Conservation (phyloP, 1,284 basidiomycete genomes). For the Ustilago esculenta region DNA sequence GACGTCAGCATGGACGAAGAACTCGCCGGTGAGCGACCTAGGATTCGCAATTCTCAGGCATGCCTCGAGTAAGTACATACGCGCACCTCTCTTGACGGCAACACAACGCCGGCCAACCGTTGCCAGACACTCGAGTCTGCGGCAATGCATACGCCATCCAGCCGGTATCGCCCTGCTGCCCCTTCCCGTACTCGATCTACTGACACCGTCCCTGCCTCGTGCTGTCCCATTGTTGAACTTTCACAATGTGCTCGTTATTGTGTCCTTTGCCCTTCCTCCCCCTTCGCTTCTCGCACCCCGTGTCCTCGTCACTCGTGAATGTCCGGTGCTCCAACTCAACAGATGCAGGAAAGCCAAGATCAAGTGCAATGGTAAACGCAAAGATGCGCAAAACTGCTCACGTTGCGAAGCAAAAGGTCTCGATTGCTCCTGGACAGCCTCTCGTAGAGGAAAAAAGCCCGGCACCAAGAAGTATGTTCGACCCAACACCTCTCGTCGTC, state of each 20-base stretch:
- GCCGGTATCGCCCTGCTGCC: constrained; percentile 2
- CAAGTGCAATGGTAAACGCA: constrained; percentile 50
- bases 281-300: neutral
- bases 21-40: constrained; percentile 22
- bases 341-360: constrained; percentile 51
- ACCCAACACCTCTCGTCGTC: neutral
- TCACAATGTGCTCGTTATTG: neutral
- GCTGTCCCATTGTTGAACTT: neutral
- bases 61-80: constrained; percentile 38
- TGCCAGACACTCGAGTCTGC: constrained; percentile 9
- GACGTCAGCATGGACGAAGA: constrained; percentile 40
- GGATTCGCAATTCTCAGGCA: constrained; percentile 45
- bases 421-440: constrained; percentile 44
- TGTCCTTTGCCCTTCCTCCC: neutral
- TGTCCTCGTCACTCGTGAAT: neutral
- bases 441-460: constrained; percentile 43
- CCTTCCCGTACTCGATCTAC: neutral
- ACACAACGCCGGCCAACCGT: neutral
- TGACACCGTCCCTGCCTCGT: constrained; percentile 2
- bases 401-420: constrained; percentile 46
- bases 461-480: constrained; percentile 47
- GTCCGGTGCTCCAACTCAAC: neutral
- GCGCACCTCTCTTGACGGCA: neutral
- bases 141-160: constrained; percentile 40
- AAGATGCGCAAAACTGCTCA: constrained; percentile 43